Conservation (phyloP, 495 filamentous ascomycete species). For the Penicillium bialowiezense region DNA sequence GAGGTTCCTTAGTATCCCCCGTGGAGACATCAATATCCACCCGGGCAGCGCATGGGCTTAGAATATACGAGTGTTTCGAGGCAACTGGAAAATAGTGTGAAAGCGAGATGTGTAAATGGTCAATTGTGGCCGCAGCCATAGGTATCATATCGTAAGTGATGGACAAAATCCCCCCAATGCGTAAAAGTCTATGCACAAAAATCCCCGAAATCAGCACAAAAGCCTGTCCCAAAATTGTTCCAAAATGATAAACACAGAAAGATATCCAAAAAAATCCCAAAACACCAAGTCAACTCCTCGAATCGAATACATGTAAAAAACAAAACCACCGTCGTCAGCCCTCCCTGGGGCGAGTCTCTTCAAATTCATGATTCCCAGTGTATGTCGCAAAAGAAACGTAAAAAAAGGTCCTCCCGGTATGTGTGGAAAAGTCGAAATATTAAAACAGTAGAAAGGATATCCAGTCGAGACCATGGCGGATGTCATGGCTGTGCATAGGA, state of each 20-base stretch:
- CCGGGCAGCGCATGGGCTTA: too few species aligned
- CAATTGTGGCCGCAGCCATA: not conserved
- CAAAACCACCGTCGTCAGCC: slow-evolving; percentile 7
- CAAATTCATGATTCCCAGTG: slow-evolving; percentile 18
- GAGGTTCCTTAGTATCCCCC: too few species aligned
- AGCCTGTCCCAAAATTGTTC: slow-evolving; percentile 8
- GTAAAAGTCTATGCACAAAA: slow-evolving; percentile 26
- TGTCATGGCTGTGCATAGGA: slow-evolving; percentile 9
- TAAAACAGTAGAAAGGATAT: slow-evolving; percentile 21
- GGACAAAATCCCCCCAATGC: slow-evolving; percentile 19
- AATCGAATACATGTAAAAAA: slow-evolving; percentile 13
- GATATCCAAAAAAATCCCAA: not conserved
- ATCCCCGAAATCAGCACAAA: slow-evolving; percentile 17
- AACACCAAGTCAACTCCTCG: slow-evolving; percentile 9
- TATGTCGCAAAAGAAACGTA: slow-evolving; percentile 13
- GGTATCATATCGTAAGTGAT: slow-evolving; percentile 30
- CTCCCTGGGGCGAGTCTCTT: slow-evolving; percentile 10
- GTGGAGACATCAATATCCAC: too few species aligned
- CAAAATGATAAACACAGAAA: too few species aligned
- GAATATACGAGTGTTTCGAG: too few species aligned
- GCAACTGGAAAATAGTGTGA: too few species aligned
- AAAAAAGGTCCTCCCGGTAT: slow-evolving; percentile 17
- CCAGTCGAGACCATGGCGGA: not conserved
- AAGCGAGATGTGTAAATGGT: not conserved
- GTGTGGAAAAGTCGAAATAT: slow-evolving; percentile 18